Percentiles rank a stretch among this genome's conserved stretches.
These are phyloP conservation scores for Solanum pinnatisectum DNA, from an alignment of 257 asterid species.

Conservation along the genomic window DNA sequence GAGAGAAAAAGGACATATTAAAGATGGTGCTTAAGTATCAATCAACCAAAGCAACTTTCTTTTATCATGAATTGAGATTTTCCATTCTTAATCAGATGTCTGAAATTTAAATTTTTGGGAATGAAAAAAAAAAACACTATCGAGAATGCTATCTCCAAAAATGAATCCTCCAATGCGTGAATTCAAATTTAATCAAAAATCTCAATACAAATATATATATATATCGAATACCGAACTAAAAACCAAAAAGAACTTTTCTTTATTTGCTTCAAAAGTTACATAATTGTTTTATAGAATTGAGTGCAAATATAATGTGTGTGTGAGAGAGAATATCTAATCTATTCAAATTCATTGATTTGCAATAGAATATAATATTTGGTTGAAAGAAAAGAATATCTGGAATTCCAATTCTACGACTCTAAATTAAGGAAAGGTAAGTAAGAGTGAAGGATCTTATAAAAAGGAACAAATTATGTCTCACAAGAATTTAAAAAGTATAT, in stretches of 20 bases:
- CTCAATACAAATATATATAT: not conserved
- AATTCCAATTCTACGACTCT: conserved; percentile 51
- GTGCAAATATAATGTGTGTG: conserved; percentile 6
- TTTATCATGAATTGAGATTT: not conserved
- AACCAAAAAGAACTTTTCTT: conserved; percentile 1
- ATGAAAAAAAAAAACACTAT: too few relatives aligned
- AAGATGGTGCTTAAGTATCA: conserved; percentile 45
- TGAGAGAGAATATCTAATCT: conserved; percentile 25
- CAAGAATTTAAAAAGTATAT: conserved; percentile 23
- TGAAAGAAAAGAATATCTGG: conserved; percentile 64
- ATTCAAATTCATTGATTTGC: conserved; percentile 15
- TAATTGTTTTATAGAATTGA: conserved; percentile 38
- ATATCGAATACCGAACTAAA: fast-evolving
- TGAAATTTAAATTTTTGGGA: fast-evolving
- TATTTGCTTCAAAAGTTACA: conserved; percentile 66
- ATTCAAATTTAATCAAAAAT: not conserved
- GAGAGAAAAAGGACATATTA: conserved; percentile 28
- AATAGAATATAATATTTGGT: conserved; percentile 24
- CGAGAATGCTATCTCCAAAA: too few relatives aligned
- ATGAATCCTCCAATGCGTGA: fast-evolving
- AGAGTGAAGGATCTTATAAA: conserved; percentile 17
- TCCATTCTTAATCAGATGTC: not conserved
- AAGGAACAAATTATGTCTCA: conserved; percentile 20
- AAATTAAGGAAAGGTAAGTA: conserved; percentile 31
- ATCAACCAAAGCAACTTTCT: conserved; percentile 38